Base-by-base conservation (phyloP, 2,329 filamentous ascomycete species). In the Fusarium sp. region DNA sequence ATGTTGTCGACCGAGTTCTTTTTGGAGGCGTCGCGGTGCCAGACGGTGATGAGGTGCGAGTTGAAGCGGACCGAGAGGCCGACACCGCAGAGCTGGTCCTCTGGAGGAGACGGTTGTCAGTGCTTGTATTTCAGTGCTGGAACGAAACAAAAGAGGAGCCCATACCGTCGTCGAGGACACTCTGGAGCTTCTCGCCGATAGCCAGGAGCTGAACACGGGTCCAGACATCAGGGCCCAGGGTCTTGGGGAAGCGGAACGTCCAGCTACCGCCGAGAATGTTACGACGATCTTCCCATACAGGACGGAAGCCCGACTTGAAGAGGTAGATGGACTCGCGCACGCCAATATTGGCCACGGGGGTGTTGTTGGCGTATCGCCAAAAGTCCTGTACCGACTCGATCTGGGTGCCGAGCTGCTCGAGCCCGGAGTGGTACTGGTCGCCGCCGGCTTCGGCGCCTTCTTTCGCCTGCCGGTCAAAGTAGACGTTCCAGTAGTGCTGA, bases 191-290 rank as follows among this genome's bases (percentile, higher is more conserved):
- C 81, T 96, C 92, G 31, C 92, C 92, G 60, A 95, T 91, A 31
- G 92, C 92, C 76, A 95, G 83, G 73, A 94, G 80, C 79, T 93
- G 87, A 61, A 97, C 83, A 73, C 89, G 88, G 69, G 88, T 93
- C 92, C 90, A 97, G 73, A 91, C 90, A 70, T 89, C 89, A 3
- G 87, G 85, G 6, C 86, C 87, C 34, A 85, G 83, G 61, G 82
- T 83, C 81, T 96, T 97, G 64, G 89, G 88, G 40, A 97, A 89
- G 46, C 93, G 88, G 78, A 98, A 96, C 22, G 92, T 96, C 92
- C 92, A 97, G 74, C 91, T 90, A 45, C 94, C 94, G 48, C 94
- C 94, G 61, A 88, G 84, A 58, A 90, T 82, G 77, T 97, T 97
- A 70, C 95, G 88, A 36, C 91, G 86, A 74, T 98, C 94, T 78